Conservation (phyloP, 768 basidiomycete species). For the Coprinopsis marcescibilis region DNA sequence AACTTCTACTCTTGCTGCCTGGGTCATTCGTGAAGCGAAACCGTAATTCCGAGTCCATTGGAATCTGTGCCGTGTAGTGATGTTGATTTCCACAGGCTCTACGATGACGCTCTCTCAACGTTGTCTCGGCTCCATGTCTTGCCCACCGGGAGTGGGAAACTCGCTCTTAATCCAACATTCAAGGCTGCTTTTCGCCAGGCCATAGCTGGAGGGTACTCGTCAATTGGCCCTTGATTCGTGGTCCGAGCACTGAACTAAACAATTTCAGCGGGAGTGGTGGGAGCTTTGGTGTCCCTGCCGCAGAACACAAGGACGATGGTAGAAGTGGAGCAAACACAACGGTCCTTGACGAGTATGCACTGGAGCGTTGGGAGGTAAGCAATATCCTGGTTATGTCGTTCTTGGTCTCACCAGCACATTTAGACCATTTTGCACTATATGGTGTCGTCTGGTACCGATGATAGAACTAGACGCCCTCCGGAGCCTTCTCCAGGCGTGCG, state of each 20-base stretch:
- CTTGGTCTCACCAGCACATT: conserved; percentile 5
- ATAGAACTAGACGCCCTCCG: conserved; percentile 58
- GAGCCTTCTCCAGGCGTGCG: conserved; percentile 82
- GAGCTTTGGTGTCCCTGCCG: conserved; percentile 79
- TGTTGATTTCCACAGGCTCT: conserved; percentile 44
- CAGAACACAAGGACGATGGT: conserved; percentile 2
- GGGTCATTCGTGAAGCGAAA: conserved; percentile 72
- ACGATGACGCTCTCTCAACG: conserved; percentile 61
- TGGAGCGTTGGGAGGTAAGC: conserved; percentile 87
- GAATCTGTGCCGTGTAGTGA: background rate
- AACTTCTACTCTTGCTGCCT: conserved; percentile 61
- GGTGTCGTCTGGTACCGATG: conserved; percentile 88
- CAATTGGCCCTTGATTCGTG: background rate
- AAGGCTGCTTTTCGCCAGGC: conserved; percentile 77
- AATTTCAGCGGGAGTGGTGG: conserved; percentile 56
- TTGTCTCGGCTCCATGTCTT: conserved; percentile 68
- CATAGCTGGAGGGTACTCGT: conserved; percentile 75
- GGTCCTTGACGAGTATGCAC: conserved; percentile 71
- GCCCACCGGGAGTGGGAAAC: conserved; percentile 50
- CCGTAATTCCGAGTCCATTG: conserved; percentile 31
- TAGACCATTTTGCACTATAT: conserved; percentile 97
- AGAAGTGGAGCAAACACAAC: conserved; percentile 35
- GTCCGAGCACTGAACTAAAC: conserved; percentile 8
- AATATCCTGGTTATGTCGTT: background rate
- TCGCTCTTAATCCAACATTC: conserved; percentile 69